Percentiles rank a stretch among this genome's conserved stretches.
phyloP scores from a whole-genome alignment of 2,329 filamentous ascomycete species.

The Pseudogymnoascus sp. region DNA sequence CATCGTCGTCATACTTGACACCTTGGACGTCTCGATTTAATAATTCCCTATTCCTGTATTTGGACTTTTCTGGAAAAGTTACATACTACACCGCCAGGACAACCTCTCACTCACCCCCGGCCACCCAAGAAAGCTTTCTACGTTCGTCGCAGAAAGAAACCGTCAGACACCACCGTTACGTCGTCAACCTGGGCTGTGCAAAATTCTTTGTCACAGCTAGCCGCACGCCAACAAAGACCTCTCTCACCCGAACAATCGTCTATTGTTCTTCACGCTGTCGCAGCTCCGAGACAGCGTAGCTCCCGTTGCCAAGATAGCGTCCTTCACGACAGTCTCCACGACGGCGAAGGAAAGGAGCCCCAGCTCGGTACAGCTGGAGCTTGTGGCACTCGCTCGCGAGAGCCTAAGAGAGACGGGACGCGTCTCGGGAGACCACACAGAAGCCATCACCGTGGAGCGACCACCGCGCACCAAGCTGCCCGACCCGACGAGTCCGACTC shows the following conservation, averaged over 20 bases:
- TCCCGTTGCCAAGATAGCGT: neutral
- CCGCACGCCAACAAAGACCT: neutral
- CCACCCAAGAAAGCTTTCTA: neutral
- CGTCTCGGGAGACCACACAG: neutral
- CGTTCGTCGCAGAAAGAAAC: neutral
- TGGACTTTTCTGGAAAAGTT: neutral
- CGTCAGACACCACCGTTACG: neutral
- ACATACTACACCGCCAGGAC: neutral
- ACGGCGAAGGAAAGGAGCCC: slow-evolving; percentile 10
- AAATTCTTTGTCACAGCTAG: neutral
- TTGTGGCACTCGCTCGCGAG: slow-evolving; percentile 10
- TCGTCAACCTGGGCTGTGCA: neutral
- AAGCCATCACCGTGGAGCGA: neutral
- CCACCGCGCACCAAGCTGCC: slow-evolving; percentile 14
- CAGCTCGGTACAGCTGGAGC: neutral
- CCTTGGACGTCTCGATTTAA: neutral
- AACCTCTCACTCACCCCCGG: neutral
- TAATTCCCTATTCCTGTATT: neutral
- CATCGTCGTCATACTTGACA: neutral
- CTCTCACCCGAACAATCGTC: neutral
- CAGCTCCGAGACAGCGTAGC: slow-evolving; percentile 3
- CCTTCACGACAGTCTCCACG: slow-evolving; percentile 6
- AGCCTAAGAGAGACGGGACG: neutral
- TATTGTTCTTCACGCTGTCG: slow-evolving; percentile 7
- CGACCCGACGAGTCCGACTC: slow-evolving; percentile 8